Conservation (phyloP, 192 early-diverging fungal genomes). For the Coemansia sp. region DNA sequence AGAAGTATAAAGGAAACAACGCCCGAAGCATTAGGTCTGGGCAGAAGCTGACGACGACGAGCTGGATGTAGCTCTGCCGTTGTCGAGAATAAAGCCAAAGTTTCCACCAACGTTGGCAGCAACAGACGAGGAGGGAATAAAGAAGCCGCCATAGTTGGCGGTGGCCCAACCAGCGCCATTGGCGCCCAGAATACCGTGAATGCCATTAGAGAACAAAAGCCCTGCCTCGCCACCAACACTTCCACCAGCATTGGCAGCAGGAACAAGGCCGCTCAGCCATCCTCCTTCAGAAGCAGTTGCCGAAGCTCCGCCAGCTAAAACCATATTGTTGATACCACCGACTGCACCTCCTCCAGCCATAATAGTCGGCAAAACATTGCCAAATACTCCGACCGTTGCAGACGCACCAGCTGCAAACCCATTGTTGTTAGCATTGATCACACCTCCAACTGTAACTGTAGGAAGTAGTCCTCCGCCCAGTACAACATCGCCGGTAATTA, state of each 20-base stretch:
- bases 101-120: conserved; percentile 25
- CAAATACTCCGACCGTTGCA: conserved; percentile 23
- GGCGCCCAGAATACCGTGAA: conserved; percentile 22
- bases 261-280: conserved; percentile 14
- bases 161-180: conserved; percentile 33
- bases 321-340: conserved; percentile 11
- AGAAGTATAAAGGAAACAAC: too few species aligned
- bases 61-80: conserved; percentile 16
- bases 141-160: conserved; percentile 23
- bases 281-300: conserved; percentile 28
- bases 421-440: conserved; percentile 21
- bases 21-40: neutral
- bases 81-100: conserved; percentile 17
- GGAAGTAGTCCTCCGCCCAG: conserved; percentile 27
- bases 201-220: conserved; percentile 9
- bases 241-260: conserved; percentile 18
- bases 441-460: conserved; percentile 22
- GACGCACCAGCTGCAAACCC: conserved; percentile 30
- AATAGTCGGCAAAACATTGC: conserved; percentile 16
- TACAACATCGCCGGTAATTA: conserved; percentile 18
- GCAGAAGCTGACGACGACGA: conserved; percentile 1
- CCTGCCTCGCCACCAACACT: conserved; percentile 13
- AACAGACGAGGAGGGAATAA: conserved; percentile 25
- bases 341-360: conserved; percentile 22
- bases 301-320: conserved; percentile 17